Percentiles rank a stretch among this genome's conserved stretches.
Conservation (phyloP, 805 yeast species). For the Myxozyma neotropica region DNA sequence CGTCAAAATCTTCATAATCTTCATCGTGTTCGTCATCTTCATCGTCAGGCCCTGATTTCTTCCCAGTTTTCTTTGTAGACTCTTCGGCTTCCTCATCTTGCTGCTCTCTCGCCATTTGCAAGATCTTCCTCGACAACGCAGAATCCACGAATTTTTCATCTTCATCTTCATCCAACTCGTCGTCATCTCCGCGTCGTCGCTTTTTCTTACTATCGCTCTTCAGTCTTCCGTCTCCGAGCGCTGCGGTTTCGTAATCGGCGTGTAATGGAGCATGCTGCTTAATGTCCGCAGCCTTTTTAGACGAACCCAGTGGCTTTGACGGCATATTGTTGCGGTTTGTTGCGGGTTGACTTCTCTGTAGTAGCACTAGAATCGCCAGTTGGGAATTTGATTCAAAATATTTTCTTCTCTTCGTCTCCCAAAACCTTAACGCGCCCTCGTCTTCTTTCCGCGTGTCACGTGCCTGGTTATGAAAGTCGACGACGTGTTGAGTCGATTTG, state of each 20-base stretch:
- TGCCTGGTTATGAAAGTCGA: background rate
- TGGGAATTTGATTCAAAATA: background rate
- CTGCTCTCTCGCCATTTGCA: constrained; percentile 88
- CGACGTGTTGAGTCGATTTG: too few relatives aligned
- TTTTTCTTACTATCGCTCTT: constrained; percentile 10
- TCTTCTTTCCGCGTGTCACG: background rate
- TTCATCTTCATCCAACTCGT: constrained; percentile 44
- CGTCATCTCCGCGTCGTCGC: constrained; percentile 20
- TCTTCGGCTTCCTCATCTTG: constrained; percentile 86
- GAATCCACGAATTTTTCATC: constrained; percentile 78
- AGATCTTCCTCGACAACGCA: constrained; percentile 75
- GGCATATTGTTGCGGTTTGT: constrained; percentile 13
- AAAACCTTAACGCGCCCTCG: background rate
- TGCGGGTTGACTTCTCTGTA: background rate
- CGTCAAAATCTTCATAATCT: constrained; percentile 46
- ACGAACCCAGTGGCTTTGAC: background rate
- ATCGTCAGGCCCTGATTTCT: constrained; percentile 36
- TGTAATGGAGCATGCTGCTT: constrained; percentile 30
- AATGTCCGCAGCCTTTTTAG: background rate
- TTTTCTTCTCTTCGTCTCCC: background rate
- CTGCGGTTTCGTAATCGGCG: constrained; percentile 25
- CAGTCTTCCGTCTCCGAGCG: constrained; percentile 29
- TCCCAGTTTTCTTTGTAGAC: constrained; percentile 46
- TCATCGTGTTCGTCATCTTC: constrained; percentile 56
- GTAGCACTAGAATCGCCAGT: background rate